Conservation (phyloP, 2,329 filamentous ascomycete species). For the Ilyonectria sp. region DNA sequence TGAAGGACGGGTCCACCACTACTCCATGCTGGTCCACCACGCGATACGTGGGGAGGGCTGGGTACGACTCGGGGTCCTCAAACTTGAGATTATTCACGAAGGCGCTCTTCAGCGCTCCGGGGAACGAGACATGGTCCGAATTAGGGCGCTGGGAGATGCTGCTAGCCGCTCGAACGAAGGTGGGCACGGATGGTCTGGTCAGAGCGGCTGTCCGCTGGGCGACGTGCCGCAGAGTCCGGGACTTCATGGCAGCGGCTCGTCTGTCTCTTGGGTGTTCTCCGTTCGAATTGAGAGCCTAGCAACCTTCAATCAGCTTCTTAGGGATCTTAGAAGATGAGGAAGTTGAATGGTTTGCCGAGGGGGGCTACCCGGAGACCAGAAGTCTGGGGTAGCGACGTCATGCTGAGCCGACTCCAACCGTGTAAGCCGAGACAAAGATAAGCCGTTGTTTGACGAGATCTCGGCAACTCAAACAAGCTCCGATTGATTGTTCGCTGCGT, state of each 20-base stretch:
- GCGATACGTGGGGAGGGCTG: conserved; percentile 91
- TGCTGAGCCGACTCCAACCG: conserved; percentile 53
- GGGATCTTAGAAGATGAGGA: conserved; percentile 22
- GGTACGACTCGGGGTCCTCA: conserved; percentile 78
- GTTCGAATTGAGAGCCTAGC: conserved; percentile 16
- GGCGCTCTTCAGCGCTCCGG: conserved; percentile 94
- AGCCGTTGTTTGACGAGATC: conserved; percentile 47
- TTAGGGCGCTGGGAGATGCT: conserved; percentile 71
- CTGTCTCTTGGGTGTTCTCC: conserved; percentile 12
- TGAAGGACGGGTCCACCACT: conserved; percentile 81
- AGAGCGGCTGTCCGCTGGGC: conserved; percentile 47
- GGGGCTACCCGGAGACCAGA: conserved; percentile 33
- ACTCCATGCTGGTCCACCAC: conserved; percentile 90
- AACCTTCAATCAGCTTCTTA: conserved; percentile 27
- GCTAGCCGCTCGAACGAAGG: conserved; percentile 57
- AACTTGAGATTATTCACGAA: conserved; percentile 89
- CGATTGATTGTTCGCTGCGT: background rate
- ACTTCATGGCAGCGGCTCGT: conserved; percentile 50
- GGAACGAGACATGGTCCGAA: conserved; percentile 78
- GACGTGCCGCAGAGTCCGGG: conserved; percentile 51
- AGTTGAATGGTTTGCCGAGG: conserved; percentile 43
- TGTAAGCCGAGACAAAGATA: conserved; percentile 45
- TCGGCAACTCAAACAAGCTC: conserved; percentile 36
- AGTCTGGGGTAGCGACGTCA: conserved; percentile 47
- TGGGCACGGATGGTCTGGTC: conserved; percentile 40